phyloP scores from a whole-genome alignment of 1,284 basidiomycete genomes.

The Wallemia hederae region DNA sequence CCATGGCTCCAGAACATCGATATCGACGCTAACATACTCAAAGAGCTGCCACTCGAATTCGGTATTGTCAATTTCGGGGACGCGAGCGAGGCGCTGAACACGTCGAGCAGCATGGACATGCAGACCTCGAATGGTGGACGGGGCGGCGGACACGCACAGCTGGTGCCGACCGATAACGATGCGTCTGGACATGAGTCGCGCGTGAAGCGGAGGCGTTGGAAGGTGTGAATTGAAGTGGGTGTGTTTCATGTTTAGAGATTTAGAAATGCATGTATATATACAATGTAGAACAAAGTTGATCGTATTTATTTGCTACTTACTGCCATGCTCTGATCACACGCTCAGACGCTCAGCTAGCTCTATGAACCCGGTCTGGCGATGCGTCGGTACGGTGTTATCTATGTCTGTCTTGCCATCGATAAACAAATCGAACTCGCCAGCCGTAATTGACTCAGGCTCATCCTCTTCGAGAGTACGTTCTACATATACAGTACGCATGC shows the following conservation, averaged over 20 bases:
- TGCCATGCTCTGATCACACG: too few species aligned
- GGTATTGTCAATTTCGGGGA: neutral
- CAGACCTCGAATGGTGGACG: neutral
- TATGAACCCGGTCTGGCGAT: neutral
- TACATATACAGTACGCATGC: conserved; percentile 24
- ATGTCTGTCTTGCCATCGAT: neutral
- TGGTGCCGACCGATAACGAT: neutral
- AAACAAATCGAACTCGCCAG: neutral
- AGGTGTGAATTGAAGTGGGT: neutral
- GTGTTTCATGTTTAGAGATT: too few species aligned
- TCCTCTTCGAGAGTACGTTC: conserved; percentile 20
- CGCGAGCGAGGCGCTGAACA: neutral
- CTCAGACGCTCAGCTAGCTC: neutral
- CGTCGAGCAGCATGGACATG: neutral
- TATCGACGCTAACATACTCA: neutral
- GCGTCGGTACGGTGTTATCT: neutral
- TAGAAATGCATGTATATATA: too few species aligned
- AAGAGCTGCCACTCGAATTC: neutral
- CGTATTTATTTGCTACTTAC: too few species aligned
- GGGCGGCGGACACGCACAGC: neutral
- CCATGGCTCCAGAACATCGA: neutral
- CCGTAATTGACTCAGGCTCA: conserved; percentile 2
- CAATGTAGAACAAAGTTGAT: too few species aligned
- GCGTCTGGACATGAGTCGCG: neutral
- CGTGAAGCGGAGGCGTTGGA: neutral